A percentile compares a stretch with the other conserved stretches of the same genome.
phyloP scores from a whole-genome alignment of 768 basidiomycete species.

The Boletus rubescentipes region DNA sequence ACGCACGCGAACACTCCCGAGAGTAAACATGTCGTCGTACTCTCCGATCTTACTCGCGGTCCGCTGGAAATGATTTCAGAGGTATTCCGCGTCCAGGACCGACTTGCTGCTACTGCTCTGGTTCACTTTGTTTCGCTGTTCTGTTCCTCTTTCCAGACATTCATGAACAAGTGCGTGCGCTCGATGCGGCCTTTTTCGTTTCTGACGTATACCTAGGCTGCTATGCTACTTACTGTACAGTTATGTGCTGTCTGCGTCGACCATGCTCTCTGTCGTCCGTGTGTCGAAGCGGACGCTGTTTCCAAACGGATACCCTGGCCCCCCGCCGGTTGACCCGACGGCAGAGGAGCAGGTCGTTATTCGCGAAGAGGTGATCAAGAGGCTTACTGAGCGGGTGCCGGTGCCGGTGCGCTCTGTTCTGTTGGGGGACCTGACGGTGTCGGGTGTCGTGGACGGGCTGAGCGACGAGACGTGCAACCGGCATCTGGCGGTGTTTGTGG shows the following conservation, averaged over 20 bases:
- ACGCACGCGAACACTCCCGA: slow-evolving; percentile 9
- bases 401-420: neutral
- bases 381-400: slow-evolving; percentile 44
- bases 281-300: slow-evolving; percentile 72
- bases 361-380: slow-evolving; percentile 39
- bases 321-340: slow-evolving; percentile 70
- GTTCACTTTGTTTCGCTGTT: slow-evolving; percentile 48
- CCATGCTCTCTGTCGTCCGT: slow-evolving; percentile 53
- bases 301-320: slow-evolving; percentile 85
- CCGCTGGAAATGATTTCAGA: slow-evolving; percentile 48
- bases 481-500: slow-evolving; percentile 69
- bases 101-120: slow-evolving; percentile 48
- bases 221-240: slow-evolving; percentile 66
- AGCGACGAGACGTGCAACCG: slow-evolving; percentile 68
- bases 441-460: slow-evolving; percentile 59
- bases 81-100: slow-evolving; percentile 47
- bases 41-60: slow-evolving; percentile 41
- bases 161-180: slow-evolving; percentile 55
- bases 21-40: neutral
- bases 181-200: neutral
- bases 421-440: slow-evolving; percentile 58
- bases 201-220: slow-evolving; percentile 45
- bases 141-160: slow-evolving; percentile 46
- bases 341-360: slow-evolving; percentile 70
- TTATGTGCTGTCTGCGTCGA: slow-evolving; percentile 49